phyloP scores from a whole-genome alignment of 2,329 filamentous ascomycete species.

The Xylaria sp. region DNA sequence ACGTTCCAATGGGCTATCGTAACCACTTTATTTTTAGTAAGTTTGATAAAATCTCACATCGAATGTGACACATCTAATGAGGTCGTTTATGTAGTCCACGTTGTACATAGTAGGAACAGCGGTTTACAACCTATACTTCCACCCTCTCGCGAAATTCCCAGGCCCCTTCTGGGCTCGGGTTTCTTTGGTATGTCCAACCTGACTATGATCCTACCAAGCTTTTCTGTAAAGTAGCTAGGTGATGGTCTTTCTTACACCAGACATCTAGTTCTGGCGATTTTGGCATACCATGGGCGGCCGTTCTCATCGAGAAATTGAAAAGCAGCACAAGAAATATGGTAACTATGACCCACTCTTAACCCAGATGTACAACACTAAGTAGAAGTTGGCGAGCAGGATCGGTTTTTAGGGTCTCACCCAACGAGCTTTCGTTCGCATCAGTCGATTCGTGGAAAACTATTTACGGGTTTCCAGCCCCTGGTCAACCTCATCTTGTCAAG shows the following conservation, averaged over 20 bases:
- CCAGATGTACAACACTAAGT: background rate
- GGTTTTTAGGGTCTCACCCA: conserved; percentile 39
- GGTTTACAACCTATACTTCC: conserved; percentile 40
- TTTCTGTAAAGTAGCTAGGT: background rate
- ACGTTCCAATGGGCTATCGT: conserved; percentile 8
- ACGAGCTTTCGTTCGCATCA: conserved; percentile 37
- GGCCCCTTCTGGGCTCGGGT: conserved; percentile 32
- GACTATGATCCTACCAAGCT: background rate
- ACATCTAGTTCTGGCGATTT: conserved; percentile 36
- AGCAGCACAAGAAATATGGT: conserved; percentile 37
- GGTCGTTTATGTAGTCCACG: background rate
- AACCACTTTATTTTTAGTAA: conserved; percentile 10
- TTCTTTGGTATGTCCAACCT: conserved; percentile 24
- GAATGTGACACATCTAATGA: background rate
- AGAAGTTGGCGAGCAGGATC: conserved; percentile 19
- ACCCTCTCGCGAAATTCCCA: conserved; percentile 38
- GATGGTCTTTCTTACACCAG: background rate
- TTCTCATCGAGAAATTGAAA: conserved; percentile 25
- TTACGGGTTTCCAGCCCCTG: conserved; percentile 32
- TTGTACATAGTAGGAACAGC: background rate
- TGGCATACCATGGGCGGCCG: conserved; percentile 36
- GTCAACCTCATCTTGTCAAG: conserved; percentile 31
- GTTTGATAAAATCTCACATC: background rate
- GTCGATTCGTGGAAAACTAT: conserved; percentile 36
- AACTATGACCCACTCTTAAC: background rate